Evolutionary conservation across 1,139 yeast species (phyloP), one percentile per base, ranked within the genome.

Genomic region (Hemisphaericaspora xylanilytica): DNA sequence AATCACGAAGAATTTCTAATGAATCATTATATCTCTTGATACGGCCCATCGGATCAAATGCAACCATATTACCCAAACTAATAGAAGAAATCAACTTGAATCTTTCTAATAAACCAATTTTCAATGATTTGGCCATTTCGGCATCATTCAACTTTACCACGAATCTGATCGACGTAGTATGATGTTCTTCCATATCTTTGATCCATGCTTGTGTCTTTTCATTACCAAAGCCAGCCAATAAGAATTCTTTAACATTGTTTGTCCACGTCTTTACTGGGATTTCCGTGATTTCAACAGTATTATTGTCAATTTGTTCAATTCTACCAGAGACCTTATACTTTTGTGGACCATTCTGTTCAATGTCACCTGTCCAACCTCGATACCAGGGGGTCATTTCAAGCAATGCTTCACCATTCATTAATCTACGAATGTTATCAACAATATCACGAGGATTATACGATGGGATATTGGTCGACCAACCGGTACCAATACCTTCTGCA

Each of bases 401-500:
- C 59, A 81, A 61, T 30, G 80, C 85, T 50, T 87, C 85, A 9
- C 81, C 86, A 22, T 73, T 70, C 90, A 94, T 82, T 51, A 92
- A 58, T 32, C 77, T 76, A 42, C 79, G 76, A 28, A 94, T 67
- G 52, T 94, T 92, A 2, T 63, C 68, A 20, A 88, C 89, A 45
- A 94, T 71, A 57, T 92, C 98, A 18, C 61, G 56, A 0, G 99
- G 99, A 57, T 92, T 89, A 62, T 78, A 92, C 32, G 86, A 80
- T 2, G 98, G 99, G 47, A 94, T 85, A 46, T 79, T 81, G 1
- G 98, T 89, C 45, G 96, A 87, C 97, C 98, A 94, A 51, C 98
- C 99, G 36, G 98, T 90, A 49, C 99, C 99, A 61, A 94, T 94
- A 66, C 99, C 99, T 64, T 94, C 98, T 8, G 94, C 75, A 41